Base-by-base conservation (phyloP, 176 grass and related monocot genomes). In the Elymus sibiricus region DNA sequence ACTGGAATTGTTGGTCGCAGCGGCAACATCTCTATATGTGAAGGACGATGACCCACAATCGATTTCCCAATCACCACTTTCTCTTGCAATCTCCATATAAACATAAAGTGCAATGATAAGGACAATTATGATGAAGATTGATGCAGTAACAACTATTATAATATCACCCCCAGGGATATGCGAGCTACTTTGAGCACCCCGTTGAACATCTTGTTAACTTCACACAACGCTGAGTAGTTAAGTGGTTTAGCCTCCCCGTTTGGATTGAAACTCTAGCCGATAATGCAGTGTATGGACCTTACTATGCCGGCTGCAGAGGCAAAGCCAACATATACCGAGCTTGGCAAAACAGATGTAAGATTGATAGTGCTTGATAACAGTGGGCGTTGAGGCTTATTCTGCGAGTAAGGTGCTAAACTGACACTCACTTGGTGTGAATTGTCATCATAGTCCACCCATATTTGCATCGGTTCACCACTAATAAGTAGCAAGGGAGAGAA, bases 381-480 rank as follows among this genome's bases (percentile, higher is more conserved):
- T 16, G 62, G 62, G 26, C 27, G 27, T 1, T 65, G 62, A 65
- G 62, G 62, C 62, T 65, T 65, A 0, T 29, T 2, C 27, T 65
- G 13, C 19, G 19, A 6, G 79, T 22, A 38, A 22, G 64, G 64
- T 67, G 64, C 64, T 67, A 67, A 58, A 67, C 15, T 67, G 64
- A 67, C 64, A 67, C 19, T 67, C 29, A 67, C 15, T 1, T 34
- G 29, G 64, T 69, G 32, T 5, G 65, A 21, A 32, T 0, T 69
- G 17, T 17, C 65, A 69, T 69, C 65, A 69, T 35, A 69, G 0
- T 69, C 32, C 65, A 89, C 68, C 86, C 86, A 92, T n/a, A 78
- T 79, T 34, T 86, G 90, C 72, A 89, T 88, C 0, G 79, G 25
- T 0, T 86, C 0, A 0, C 14, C 25, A 53, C 74, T 85, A 51